Percentiles rank a stretch among this genome's conserved stretches.
Evolutionary conservation across 2,329 filamentous ascomycete species (phyloP).

Genomic region (Penicillium sp.): DNA sequence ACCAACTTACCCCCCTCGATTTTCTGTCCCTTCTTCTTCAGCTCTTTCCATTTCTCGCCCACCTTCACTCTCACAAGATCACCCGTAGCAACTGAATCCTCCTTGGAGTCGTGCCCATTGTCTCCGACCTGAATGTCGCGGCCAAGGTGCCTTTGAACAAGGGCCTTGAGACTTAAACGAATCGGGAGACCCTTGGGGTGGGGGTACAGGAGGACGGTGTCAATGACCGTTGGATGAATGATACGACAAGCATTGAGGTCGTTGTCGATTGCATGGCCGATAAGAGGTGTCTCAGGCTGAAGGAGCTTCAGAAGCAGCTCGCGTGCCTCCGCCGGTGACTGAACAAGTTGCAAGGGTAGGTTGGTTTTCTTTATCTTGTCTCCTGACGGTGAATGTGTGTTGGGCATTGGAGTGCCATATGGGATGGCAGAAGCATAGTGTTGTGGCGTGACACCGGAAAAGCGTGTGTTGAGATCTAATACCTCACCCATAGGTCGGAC

Average conservation of each 20-base stretch:
- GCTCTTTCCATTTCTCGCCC: conserved; percentile 63
- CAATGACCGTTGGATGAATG: conserved; percentile 79
- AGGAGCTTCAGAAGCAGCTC: conserved; percentile 73
- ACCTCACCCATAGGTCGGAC: conserved; percentile 81
- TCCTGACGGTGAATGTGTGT: conserved; percentile 21
- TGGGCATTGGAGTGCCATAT: conserved; percentile 41
- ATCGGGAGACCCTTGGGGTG: conserved; percentile 70
- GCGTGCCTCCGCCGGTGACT: conserved; percentile 71
- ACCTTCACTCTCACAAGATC: conserved; percentile 76
- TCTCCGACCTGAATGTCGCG: conserved; percentile 73
- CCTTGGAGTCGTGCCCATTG: conserved; percentile 81
- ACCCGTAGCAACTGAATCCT: conserved; percentile 86
- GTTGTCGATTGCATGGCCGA: conserved; percentile 94
- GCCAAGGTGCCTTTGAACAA: conserved; percentile 68
- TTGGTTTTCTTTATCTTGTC: conserved; percentile 25
- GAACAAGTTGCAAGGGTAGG: conserved; percentile 66
- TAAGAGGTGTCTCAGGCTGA: conserved; percentile 72
- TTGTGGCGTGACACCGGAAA: conserved; percentile 79
- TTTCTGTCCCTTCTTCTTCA: conserved; percentile 67
- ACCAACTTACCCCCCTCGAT: conserved; percentile 50
- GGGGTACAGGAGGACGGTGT: conserved; percentile 81
- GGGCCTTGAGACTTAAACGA: conserved; percentile 71
- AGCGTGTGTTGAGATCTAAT: conserved; percentile 87
- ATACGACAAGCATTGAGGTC: conserved; percentile 83
- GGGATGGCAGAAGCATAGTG: conserved; percentile 68